Base-by-base conservation (phyloP, 371 early-diverging fungal genomes). In the Catenaria anguillulae region DNA sequence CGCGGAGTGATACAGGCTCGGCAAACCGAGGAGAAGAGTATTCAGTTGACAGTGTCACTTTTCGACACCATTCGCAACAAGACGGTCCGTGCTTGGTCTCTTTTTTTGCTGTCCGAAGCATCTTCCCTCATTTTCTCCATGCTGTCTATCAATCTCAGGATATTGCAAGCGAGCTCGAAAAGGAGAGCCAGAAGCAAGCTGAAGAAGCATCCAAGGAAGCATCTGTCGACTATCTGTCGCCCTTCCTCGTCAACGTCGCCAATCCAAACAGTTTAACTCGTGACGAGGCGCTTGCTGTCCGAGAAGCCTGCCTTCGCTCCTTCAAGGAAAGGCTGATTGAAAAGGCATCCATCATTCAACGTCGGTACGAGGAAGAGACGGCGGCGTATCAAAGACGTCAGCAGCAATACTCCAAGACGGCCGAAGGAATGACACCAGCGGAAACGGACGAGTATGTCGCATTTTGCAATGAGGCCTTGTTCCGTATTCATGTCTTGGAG, bases 1-100 rank as follows among this genome's bases (percentile, higher is more conserved):
- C 23, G 2, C 34, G 3, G 21, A 31, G 2, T 55, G 2, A 24
- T 77, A 26, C 65, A 67, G 55, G 65, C 70, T 17, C 64, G 78
- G 31, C 62, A 64, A 0, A 31, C 63, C 8, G 78, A 79, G 62
- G 78, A 80, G 62, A 63, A 64, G 55, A 76, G 75, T 24, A 71
- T 79, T 23, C 29, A 63, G 19, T 61, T 79, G 33, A 60, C 62
- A 2, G 68, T 78, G 8, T 75, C 77, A 2, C 69, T 79, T 2
- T 75, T 76, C 58, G 80, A 79, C 58, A 79, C 80, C 2, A 70
- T 77, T 26, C 67, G 78, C 23, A 77, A 77, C 63, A 70, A 74
- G 40, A 72, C 70, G 64, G 77, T 75, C 34, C 8, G 15, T 2
- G 4, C 4, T 21, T 55, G 1, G 17, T 55, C 19, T 24, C 59